Evolutionary conservation across 768 basidiomycete species (phyloP), one percentile per base, ranked within the genome.

Genomic region (Tulasnella sp.): DNA sequence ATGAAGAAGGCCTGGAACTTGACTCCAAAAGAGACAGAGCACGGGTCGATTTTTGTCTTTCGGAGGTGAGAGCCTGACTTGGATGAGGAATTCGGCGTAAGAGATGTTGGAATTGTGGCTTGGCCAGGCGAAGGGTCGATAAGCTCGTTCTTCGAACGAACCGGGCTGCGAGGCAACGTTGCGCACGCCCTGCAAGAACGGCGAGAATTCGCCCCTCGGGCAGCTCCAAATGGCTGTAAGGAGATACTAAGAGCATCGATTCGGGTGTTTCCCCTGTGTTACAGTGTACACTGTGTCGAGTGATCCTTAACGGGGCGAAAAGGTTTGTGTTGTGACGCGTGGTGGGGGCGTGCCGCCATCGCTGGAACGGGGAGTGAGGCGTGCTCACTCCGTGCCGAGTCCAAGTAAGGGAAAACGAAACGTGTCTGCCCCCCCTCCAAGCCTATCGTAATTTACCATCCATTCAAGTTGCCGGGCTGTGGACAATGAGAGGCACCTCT

Each of bases 331-430:
- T 69, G 64, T 16, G 64, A 69, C 31, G 64, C 64, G 64, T 69
- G 64, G 24, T 31, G 64, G n/a, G 28, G 64, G 64, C 64, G 28
- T 69, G 64, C 64, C 64, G 64, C 64, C 64, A 69, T 69, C 28
- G 64, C 64, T 69, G 64, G 64, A 69, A 69, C 31, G 64, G 64
- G 64, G 64, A 69, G 64, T 37, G 34, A 69, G 64, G 64, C 64
- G 64, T 69, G 64, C 64, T 31, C 64, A 28, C 34, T 69, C 64
- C 64, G 64, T 69, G 64, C 64, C 64, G 64, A 69, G 34, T 28
- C 34, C 64, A 24, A 69, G 34, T 28, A 16, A 37, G 34, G 64
- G 64, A 37, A 69, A 69, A 69, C 64, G 31, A n/a, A 69, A 69
- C 64, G 64, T 69, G 64, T 34, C 60, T 28, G 18, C 8, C 6